These are phyloP conservation scores for Pseudogymnoascus sp. DNA, from an alignment of 2,329 filamentous ascomycete genomes.

Conservation along the genomic window DNA sequence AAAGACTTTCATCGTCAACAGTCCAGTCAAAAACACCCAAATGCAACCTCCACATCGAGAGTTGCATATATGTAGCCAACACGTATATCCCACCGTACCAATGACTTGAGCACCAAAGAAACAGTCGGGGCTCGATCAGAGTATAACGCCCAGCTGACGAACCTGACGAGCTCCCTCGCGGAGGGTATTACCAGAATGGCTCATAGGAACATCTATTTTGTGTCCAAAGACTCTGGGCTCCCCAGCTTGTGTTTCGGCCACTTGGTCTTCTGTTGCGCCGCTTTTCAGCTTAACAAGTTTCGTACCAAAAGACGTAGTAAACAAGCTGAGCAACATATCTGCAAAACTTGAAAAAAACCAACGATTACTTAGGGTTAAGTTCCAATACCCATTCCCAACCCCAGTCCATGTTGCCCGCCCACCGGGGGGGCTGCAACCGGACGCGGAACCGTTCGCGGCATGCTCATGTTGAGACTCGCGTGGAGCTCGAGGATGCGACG, in stretches of 20 bases:
- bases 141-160: conserved; percentile 56
- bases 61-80: conserved; percentile 6
- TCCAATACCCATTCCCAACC: conserved; percentile 59
- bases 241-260: conserved; percentile 43
- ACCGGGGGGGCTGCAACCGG: conserved; percentile 35
- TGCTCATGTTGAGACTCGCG: conserved; percentile 40
- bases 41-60: not conserved
- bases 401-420: conserved; percentile 1
- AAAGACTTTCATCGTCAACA: not conserved
- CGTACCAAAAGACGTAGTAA: conserved; percentile 24
- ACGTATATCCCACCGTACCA: conserved; percentile 23
- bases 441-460: conserved; percentile 39
- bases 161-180: conserved; percentile 68
- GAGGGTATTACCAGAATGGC: conserved; percentile 68
- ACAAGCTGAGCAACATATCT: conserved; percentile 66
- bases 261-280: conserved; percentile 43
- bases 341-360: conserved; percentile 65
- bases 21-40: not conserved
- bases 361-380: conserved; percentile 90
- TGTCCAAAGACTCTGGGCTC: conserved; percentile 47
- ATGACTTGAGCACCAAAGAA: conserved; percentile 35
- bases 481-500: conserved; percentile 55
- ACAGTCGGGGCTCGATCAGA: conserved; percentile 54
- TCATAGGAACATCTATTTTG: conserved; percentile 62
- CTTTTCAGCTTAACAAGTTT: conserved; percentile 28